Conservation (phyloP, 1,284 basidiomycete species). For the Ustilago cynodontis region DNA sequence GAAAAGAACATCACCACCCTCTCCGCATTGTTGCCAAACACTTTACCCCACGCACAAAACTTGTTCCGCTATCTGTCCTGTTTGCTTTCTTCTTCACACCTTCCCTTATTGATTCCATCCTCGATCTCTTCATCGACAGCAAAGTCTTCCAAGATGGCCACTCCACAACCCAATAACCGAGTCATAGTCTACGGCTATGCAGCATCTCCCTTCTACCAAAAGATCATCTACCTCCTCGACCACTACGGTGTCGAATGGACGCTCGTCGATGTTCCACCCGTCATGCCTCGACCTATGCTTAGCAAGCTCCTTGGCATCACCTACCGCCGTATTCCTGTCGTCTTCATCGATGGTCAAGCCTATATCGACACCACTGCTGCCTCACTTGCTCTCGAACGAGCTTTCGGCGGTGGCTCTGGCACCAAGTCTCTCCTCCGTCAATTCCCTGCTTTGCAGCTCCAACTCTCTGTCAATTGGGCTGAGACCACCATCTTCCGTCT, state of each 20-base stretch:
- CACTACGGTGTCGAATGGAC: slow-evolving; percentile 48
- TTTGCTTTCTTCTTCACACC: background rate
- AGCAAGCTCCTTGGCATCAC: slow-evolving; percentile 44
- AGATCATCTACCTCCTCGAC: slow-evolving; percentile 33
- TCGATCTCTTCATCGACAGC: background rate
- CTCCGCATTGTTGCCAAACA: background rate
- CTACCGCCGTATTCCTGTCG: slow-evolving; percentile 49
- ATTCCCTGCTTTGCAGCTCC: slow-evolving; percentile 30
- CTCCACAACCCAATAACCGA: slow-evolving; percentile 23
- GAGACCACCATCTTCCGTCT: slow-evolving; percentile 32
- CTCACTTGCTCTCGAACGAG: slow-evolving; percentile 30
- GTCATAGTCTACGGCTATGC: slow-evolving; percentile 50
- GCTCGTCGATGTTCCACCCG: slow-evolving; percentile 34
- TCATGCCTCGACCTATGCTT: slow-evolving; percentile 45
- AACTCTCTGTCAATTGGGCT: slow-evolving; percentile 45
- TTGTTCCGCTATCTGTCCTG: background rate
- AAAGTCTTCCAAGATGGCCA: slow-evolving; percentile 11
- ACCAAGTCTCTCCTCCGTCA: slow-evolving; percentile 20
- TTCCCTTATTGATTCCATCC: background rate
- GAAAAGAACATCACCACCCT: background rate
- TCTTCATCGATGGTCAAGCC: slow-evolving; percentile 44
- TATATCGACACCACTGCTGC: slow-evolving; percentile 48
- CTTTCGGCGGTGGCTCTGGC: slow-evolving; percentile 22
- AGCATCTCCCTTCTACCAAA: slow-evolving; percentile 48
- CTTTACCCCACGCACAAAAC: background rate